Evolutionary conservation across 2,329 filamentous ascomycete genomes (phyloP), one percentile per base, ranked within the genome.

Genomic region (Alternaria postmessia): DNA sequence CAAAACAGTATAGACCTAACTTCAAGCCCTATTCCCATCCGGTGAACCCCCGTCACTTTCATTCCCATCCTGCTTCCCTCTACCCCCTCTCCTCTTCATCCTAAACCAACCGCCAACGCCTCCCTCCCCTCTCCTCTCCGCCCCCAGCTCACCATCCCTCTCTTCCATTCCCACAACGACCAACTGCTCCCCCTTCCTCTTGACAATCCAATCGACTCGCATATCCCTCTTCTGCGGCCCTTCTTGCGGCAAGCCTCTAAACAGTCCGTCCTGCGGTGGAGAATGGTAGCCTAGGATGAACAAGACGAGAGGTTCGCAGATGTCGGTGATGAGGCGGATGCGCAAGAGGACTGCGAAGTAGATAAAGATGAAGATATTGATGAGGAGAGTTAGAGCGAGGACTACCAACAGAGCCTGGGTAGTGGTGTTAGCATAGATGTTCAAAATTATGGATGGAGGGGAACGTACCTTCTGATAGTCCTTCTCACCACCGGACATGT

Each of bases 401-500:
- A 60, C 57, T 14, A 56, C 24, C 5, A 60, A 52, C 12, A 60
- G 43, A 1, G 51, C 54, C 52, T 55, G 22, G 0, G n/a, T 30
- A 11, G n/a, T 12, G 20, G 5, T 30, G 22, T 55, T 14, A 55
- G 52, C 28, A 9, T 24, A 14, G n/a, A 3, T 4, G 9, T 34
- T 34, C 1, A 11, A 16, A 6, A 16, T 34, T 34, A 34, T 34
- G 14, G 12, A 0, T 7, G 12, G 5, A 34, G 36, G n/a, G 7
- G 7, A 39, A 18, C 3, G 7, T 39, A 59, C 54, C 20, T 62
- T 58, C 26, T 62, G 54, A 12, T 54, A 59, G 12, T 38, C n/a
- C 11, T 57, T 51, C 3, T 60, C 48, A 12, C 56, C 43, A n/a
- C 60, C 60, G 5, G 60, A 62, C 56, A 62, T 60, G 56, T 62